These are phyloP conservation scores for Huntiella savannae DNA, from an alignment of 2,329 filamentous ascomycete species.

Conservation along the genomic window DNA sequence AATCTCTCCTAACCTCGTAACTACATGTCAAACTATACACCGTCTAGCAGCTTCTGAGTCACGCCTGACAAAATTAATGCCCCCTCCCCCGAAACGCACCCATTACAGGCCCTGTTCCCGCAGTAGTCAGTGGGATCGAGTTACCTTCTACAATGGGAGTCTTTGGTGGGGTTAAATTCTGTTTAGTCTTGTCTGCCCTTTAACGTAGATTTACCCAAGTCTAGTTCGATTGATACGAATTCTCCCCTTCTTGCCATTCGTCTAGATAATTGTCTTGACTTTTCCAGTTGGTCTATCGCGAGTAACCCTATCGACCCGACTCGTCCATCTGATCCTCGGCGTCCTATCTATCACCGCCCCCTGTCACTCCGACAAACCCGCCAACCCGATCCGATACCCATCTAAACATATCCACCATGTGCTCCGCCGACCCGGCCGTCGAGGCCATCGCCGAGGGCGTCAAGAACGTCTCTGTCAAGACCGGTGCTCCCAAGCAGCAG, in stretches of 20 bases:
- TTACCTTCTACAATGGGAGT: neutral
- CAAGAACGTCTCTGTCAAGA: conserved; percentile 40
- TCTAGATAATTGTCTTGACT: neutral
- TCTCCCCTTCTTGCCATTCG: neutral
- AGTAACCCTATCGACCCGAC: neutral
- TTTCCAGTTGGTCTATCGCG: neutral
- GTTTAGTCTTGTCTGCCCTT: neutral
- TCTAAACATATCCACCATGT: conserved; percentile 20
- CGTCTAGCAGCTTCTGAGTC: neutral
- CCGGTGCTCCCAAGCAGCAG: conserved; percentile 12
- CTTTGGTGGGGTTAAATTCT: conserved; percentile 2
- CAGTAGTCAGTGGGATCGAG: neutral
- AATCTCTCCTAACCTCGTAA: neutral
- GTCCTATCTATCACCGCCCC: neutral
- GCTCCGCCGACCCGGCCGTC: conserved; percentile 27
- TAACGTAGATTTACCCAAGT: too few relatives aligned
- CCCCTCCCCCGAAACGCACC: neutral
- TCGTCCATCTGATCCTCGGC: neutral
- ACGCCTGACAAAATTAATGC: neutral
- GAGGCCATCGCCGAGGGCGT: conserved; percentile 34
- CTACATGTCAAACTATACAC: neutral
- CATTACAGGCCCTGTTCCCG: neutral
- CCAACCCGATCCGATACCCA: neutral
- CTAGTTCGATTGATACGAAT: neutral
- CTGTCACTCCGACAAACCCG: neutral